A percentile compares a stretch with the other conserved stretches of the same genome.
These are phyloP conservation scores for Selaginella tamariscina DNA, from an alignment of 75 land plant genomes.

Conservation along the genomic window DNA sequence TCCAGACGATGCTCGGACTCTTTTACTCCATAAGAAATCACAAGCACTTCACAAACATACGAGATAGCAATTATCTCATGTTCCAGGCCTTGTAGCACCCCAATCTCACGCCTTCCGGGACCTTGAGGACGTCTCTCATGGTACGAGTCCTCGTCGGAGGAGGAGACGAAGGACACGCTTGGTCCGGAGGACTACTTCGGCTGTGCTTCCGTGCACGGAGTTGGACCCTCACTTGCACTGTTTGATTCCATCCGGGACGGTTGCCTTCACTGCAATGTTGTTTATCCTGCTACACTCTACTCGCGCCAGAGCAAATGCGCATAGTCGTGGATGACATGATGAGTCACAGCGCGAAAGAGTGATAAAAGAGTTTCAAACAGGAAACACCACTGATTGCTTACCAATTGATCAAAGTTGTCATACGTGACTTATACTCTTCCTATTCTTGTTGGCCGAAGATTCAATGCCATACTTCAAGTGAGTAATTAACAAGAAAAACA, in stretches of 20 bases:
- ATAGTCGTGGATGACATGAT: constrained; percentile 22
- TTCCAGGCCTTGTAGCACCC: constrained; percentile 25
- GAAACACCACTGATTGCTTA: constrained; percentile 1
- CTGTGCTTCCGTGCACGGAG: constrained; percentile 29
- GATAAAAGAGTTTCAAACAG: neutral
- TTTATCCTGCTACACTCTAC: constrained; percentile 23
- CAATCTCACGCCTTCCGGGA: constrained; percentile 18
- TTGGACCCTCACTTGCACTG: constrained; percentile 31
- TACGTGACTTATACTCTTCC: neutral
- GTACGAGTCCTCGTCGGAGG: constrained; percentile 4
- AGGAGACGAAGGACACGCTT: constrained; percentile 12
- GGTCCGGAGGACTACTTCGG: constrained; percentile 20
- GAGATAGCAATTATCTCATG: constrained; percentile 29
- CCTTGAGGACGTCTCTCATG: constrained; percentile 24
- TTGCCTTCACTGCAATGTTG: constrained; percentile 19
- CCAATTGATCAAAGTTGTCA: neutral
- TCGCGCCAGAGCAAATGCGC: constrained; percentile 15
- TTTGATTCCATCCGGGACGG: constrained; percentile 24
- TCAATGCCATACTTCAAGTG: neutral
- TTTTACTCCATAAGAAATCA: constrained; percentile 20
- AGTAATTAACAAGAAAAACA: neutral
- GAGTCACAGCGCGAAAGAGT: neutral
- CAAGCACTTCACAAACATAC: constrained; percentile 40
- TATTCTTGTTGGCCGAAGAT: neutral
- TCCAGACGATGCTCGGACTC: constrained; percentile 21